Conservation (phyloP, 805 yeast species). For the Wickerhamiella sergipiensis region DNA sequence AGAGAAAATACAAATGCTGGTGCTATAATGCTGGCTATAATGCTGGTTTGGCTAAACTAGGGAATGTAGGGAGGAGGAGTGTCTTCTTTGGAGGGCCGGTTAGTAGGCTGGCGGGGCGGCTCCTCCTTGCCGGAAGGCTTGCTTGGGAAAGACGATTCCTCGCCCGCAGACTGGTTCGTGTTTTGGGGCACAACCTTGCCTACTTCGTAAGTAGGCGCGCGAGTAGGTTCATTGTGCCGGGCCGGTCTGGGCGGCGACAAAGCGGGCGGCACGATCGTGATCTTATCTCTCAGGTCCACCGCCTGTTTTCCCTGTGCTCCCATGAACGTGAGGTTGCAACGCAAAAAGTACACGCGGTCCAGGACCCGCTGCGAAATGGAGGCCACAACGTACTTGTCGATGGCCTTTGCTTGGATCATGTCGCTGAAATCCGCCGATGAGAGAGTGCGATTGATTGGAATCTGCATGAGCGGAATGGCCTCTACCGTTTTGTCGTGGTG, state of each 20-base stretch:
- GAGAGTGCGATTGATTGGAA: neutral
- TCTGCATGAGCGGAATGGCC: neutral
- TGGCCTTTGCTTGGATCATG: neutral
- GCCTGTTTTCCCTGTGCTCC: neutral
- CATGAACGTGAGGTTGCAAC: neutral
- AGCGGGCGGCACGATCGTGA: neutral
- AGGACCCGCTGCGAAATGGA: neutral
- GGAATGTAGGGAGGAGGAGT: neutral
- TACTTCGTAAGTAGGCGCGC: no score
- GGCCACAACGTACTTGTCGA: neutral
- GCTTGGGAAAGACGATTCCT: neutral
- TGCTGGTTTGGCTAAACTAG: neutral
- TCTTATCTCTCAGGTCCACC: neutral
- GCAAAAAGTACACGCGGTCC: neutral
- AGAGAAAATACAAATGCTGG: no score
- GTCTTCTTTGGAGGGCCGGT: neutral
- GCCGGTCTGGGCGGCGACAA: neutral
- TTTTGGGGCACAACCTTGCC: neutral
- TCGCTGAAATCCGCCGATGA: neutral
- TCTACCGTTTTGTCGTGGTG: neutral
- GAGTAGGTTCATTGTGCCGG: no score
- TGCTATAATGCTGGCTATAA: no score
- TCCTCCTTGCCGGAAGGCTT: neutral
- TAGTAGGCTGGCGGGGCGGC: neutral
- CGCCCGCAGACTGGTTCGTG: neutral